Percentiles rank a stretch among this genome's conserved stretches.
These are phyloP conservation scores for Ogataea angusta DNA, from an alignment of 805 yeast species.

Conservation along the genomic window DNA sequence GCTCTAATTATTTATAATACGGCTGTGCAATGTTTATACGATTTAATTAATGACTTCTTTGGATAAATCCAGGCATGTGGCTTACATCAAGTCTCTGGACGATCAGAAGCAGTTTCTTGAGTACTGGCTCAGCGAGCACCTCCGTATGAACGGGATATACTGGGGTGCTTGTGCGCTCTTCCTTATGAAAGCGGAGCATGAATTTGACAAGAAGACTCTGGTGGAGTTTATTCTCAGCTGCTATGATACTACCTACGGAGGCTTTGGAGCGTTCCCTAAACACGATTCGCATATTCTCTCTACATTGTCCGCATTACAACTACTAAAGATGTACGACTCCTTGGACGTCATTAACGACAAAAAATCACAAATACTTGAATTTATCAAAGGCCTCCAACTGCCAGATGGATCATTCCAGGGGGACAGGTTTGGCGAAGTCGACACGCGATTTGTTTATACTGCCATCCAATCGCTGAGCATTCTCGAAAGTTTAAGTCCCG, in stretches of 20 bases:
- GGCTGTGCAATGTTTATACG: background rate
- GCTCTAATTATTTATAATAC: constrained; percentile 8
- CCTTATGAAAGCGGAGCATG: constrained; percentile 51
- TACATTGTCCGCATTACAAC: constrained; percentile 84
- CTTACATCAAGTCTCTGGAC: constrained; percentile 54
- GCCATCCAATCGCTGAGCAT: constrained; percentile 73
- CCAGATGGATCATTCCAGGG: constrained; percentile 80
- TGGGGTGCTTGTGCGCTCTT: constrained; percentile 89
- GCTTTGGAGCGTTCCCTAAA: constrained; percentile 84
- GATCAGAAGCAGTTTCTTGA: constrained; percentile 57
- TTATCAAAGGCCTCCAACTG: constrained; percentile 44
- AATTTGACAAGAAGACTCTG: constrained; percentile 60
- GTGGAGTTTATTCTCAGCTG: constrained; percentile 69
- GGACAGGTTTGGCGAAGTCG: constrained; percentile 88
- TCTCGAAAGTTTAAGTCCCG: constrained; percentile 53
- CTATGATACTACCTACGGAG: constrained; percentile 56
- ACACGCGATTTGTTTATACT: constrained; percentile 84
- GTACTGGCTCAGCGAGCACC: constrained; percentile 88
- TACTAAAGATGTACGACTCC: constrained; percentile 63
- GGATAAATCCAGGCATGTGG: constrained; percentile 51
- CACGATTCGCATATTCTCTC: constrained; percentile 88
- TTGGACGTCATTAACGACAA: constrained; percentile 38
- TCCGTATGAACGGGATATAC: constrained; percentile 86
- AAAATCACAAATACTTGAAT: constrained; percentile 35
- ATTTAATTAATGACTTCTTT: constrained; percentile 7